Evolutionary conservation across 1,284 basidiomycete species (phyloP), one percentile per base, ranked within the genome.

Genomic region (Schizophyllum amplum): DNA sequence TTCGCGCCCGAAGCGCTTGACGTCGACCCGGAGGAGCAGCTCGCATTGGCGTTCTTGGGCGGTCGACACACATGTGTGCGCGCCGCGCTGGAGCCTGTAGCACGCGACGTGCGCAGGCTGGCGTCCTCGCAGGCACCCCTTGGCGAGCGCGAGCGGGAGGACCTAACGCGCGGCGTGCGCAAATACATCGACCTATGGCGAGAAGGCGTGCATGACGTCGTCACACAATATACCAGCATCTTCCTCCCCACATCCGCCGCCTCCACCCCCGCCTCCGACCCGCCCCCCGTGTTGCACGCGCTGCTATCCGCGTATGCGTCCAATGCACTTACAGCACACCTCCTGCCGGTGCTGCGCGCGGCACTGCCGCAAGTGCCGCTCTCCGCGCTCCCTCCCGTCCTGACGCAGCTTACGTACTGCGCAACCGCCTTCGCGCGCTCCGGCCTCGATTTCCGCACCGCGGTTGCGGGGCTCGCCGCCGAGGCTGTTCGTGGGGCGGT

Each of bases 371-470:
- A 78, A 55, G 68, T 71, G 55, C 78, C 89, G 0, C 79, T 76
- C 5, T 62, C 87, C 0, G 76, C 87, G 1, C 80, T 96, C 52
- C 85, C 88, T 1, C 88, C 93, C 6, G 79, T 97, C 52, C 82
- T 95, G 55, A 94, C 94, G 0, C 94, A 97, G 65, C 80, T 98
- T 50, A 90, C 90, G 7, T 97, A 97, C 71, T 96, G 93, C 68
- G 86, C 91, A 4, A 83, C 86, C n/a, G 92, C 94, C 0, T 95
- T 96, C 66, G 80, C 90, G 0, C 84, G 93, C n/a, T 81, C 93
- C n/a, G 94, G 94, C 0, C 79, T 95, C 59, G 91, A 94, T 65
- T 94, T 94, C 70, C 79, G 83, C 7, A 71, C 76, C 0, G 72
- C 86, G 5, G 75, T 94, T n/a, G 78, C 77, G 0, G 75, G 76